phyloP scores from a whole-genome alignment of 352 stramenopile genomes.

The Aphanomyces euteiches region DNA sequence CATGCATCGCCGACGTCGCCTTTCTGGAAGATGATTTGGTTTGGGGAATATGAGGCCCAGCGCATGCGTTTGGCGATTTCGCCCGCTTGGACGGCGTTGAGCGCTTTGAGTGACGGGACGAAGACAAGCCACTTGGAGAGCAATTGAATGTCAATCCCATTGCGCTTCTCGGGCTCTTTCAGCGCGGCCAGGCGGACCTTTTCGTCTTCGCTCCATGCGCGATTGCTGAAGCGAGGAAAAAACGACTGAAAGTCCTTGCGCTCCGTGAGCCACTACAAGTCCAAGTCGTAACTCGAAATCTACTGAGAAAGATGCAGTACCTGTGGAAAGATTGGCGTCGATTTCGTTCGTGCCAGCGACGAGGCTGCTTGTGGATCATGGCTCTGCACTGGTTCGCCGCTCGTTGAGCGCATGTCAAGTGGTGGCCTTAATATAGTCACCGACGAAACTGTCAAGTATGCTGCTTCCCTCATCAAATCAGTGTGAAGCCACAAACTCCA shows the following conservation, averaged over 20 bases:
- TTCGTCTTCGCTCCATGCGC: slow-evolving; percentile 60
- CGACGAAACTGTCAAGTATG: no score
- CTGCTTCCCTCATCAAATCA: no score
- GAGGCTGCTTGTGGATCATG: no score
- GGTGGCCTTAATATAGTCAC: no score
- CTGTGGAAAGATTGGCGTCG: slow-evolving; percentile 1
- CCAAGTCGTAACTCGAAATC: slow-evolving; percentile 42
- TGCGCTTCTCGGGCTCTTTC: slow-evolving; percentile 57
- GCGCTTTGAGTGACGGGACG: slow-evolving; percentile 59
- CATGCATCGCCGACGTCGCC: slow-evolving; percentile 60
- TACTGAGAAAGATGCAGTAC: not conserved
- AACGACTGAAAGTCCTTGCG: slow-evolving; percentile 76
- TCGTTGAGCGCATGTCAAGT: no score
- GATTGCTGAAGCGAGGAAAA: slow-evolving; percentile 59
- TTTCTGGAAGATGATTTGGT: slow-evolving; percentile 60
- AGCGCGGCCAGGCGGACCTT: slow-evolving; percentile 57
- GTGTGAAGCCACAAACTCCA: no score
- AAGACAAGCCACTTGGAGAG: slow-evolving; percentile 73
- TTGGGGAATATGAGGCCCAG: slow-evolving; percentile 48
- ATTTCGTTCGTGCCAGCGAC: no score
- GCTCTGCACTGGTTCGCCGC: no score
- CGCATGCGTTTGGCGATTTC: slow-evolving; percentile 65
- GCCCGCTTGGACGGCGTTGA: slow-evolving; percentile 61
- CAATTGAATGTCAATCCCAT: slow-evolving; percentile 69
- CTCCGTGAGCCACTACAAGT: slow-evolving; percentile 61